Percentiles rank a stretch among this genome's conserved stretches.
Conservation (phyloP, 345 rosid genomes). For the Citrus cavaleriei region DNA sequence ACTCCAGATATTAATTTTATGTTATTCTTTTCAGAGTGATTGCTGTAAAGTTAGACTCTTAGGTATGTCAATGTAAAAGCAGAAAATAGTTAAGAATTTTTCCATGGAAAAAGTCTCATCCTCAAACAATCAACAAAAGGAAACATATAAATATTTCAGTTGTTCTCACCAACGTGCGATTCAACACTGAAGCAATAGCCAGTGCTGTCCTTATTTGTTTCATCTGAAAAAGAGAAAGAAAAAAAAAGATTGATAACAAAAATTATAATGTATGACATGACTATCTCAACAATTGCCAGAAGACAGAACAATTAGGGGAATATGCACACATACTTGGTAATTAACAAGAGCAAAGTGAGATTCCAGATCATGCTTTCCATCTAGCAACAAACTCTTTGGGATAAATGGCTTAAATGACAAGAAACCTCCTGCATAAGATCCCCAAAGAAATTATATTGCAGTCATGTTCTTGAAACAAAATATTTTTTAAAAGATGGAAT, state of each 20-base stretch:
- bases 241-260: slow-evolving; percentile 8
- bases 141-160: background rate
- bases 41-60: background rate
- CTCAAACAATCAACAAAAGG: background rate
- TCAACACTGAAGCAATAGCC: slow-evolving; percentile 75
- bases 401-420: slow-evolving; percentile 83
- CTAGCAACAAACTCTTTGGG: slow-evolving; percentile 75
- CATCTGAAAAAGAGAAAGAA: slow-evolving; percentile 42
- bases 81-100: background rate
- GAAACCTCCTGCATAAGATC: slow-evolving; percentile 74
- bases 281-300: slow-evolving; percentile 9
- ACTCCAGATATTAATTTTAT: background rate
- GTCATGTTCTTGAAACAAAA: background rate
- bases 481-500: background rate
- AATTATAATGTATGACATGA: slow-evolving; percentile 16
- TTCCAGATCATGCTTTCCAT: slow-evolving; percentile 75
- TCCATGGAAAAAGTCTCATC: background rate
- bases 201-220: slow-evolving; percentile 93
- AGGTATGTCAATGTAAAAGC: background rate
- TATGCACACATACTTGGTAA: slow-evolving; percentile 61
- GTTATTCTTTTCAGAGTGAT: background rate
- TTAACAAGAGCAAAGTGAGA: slow-evolving; percentile 79
- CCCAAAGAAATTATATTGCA: slow-evolving; percentile 16
- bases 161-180: slow-evolving; percentile 84
- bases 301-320: slow-evolving; percentile 16